phyloP scores from a whole-genome alignment of 2,329 filamentous ascomycete genomes.

The Emergomyces pasteurianus region DNA sequence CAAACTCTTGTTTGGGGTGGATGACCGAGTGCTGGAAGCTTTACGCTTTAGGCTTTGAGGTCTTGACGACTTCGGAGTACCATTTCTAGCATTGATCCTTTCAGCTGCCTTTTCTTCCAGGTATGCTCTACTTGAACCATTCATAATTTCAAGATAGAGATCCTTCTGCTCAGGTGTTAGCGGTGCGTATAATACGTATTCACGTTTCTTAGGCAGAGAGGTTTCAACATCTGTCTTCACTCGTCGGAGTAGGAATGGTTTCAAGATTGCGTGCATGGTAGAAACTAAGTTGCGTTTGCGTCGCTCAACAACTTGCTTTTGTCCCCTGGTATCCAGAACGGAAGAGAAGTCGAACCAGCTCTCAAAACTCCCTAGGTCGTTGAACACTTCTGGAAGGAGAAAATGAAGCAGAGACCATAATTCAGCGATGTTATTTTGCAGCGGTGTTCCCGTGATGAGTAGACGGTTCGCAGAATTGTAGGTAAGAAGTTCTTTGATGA shows the following conservation, averaged over 20 bases:
- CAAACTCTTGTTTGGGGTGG: conserved; percentile 54
- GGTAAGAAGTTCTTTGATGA: conserved; percentile 77
- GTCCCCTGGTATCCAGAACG: conserved; percentile 68
- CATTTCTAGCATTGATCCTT: conserved; percentile 31
- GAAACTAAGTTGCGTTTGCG: conserved; percentile 66
- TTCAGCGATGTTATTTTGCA: conserved; percentile 92
- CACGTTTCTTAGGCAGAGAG: conserved; percentile 85
- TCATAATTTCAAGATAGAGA: conserved; percentile 74
- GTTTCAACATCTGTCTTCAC: conserved; percentile 90
- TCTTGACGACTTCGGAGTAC: conserved; percentile 16
- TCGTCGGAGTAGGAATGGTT: conserved; percentile 75
- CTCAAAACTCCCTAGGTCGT: conserved; percentile 84
- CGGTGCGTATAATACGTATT: conserved; percentile 90
- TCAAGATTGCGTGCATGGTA: conserved; percentile 84
- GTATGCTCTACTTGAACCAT: conserved; percentile 51
- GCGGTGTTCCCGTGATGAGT: conserved; percentile 83
- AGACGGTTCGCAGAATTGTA: conserved; percentile 85
- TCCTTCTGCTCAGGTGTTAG: conserved; percentile 86
- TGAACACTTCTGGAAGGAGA: conserved; percentile 81
- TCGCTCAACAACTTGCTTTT: conserved; percentile 67
- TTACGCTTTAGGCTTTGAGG: conserved; percentile 49
- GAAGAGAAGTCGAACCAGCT: conserved; percentile 96
- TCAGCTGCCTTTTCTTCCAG: conserved; percentile 41
- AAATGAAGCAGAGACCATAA: conserved; percentile 94
- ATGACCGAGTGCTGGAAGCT: conserved; percentile 29